These are phyloP conservation scores for Ustilago loliicola DNA, from an alignment of 1,284 basidiomycete genomes.

Conservation along the genomic window DNA sequence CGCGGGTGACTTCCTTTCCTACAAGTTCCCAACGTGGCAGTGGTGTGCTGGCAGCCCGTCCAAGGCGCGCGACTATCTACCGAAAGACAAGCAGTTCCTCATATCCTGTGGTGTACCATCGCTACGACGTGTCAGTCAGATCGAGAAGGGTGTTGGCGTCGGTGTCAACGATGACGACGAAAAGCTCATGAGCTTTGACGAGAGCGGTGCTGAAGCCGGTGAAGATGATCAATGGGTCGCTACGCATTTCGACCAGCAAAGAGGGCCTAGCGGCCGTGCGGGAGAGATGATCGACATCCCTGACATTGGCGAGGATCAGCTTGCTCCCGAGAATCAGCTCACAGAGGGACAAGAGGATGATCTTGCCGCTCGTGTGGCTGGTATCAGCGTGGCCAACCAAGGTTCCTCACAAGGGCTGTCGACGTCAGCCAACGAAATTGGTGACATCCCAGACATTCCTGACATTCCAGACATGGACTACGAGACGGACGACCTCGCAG, in stretches of 20 bases:
- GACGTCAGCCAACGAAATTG: slow-evolving; percentile 23
- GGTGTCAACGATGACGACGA: slow-evolving; percentile 50
- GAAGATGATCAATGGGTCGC: slow-evolving; percentile 63
- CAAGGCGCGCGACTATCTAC: slow-evolving; percentile 90
- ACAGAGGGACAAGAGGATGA: slow-evolving; percentile 62
- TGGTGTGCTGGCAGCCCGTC: slow-evolving; percentile 75
- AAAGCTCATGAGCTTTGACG: slow-evolving; percentile 54
- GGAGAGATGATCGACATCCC: slow-evolving; percentile 65
- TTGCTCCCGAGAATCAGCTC: slow-evolving; percentile 50
- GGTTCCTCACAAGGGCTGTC: slow-evolving; percentile 5
- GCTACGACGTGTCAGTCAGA: slow-evolving; percentile 63
- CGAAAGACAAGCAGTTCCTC: slow-evolving; percentile 94
- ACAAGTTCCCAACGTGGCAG: slow-evolving; percentile 70
- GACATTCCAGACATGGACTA: slow-evolving; percentile 66
- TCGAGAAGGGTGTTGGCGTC: slow-evolving; percentile 47
- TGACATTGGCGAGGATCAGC: slow-evolving; percentile 58
- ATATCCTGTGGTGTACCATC: slow-evolving; percentile 73
- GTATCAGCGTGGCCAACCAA: slow-evolving; percentile 28
- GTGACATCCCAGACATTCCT: slow-evolving; percentile 56
- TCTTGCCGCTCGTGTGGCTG: slow-evolving; percentile 57
- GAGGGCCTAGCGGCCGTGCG: slow-evolving; percentile 15
- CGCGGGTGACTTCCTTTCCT: slow-evolving; percentile 67
- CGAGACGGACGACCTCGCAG: slow-evolving; percentile 58
- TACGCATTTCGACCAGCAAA: slow-evolving; percentile 43
- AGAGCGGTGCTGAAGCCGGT: slow-evolving; percentile 29